Percentiles rank a stretch among this genome's conserved stretches.
These are phyloP conservation scores for Hypoxylon sp. DNA, from an alignment of 2,329 filamentous ascomycete genomes.

Conservation along the genomic window DNA sequence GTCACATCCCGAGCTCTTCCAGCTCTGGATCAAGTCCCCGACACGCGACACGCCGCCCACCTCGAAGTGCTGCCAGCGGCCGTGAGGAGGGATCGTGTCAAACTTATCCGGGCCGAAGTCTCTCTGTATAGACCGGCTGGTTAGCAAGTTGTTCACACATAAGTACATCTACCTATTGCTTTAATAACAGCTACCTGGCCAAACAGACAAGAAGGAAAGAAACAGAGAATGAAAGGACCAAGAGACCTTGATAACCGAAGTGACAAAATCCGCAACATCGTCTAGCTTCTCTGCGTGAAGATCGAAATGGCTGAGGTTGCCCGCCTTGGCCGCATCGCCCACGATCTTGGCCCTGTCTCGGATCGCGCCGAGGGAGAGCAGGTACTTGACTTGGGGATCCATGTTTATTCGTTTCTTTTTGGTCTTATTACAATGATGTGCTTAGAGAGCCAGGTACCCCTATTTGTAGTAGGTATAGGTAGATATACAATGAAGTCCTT, in stretches of 20 bases:
- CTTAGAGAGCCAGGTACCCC: no score
- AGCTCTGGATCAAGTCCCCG: slow-evolving; percentile 4
- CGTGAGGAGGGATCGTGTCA: slow-evolving; percentile 80
- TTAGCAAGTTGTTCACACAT: no score
- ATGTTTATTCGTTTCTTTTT: no score
- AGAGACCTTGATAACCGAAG: slow-evolving; percentile 15
- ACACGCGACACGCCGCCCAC: slow-evolving; percentile 68
- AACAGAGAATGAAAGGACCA: no score
- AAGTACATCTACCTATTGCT: no score
- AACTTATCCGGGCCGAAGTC: slow-evolving; percentile 64
- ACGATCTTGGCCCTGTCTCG: slow-evolving; percentile 8
- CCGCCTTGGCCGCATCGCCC: slow-evolving; percentile 4
- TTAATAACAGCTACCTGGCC: no score
- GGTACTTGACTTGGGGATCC: slow-evolving; percentile 12
- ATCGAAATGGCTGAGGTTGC: slow-evolving; percentile 13
- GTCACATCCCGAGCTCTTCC: slow-evolving; percentile 74
- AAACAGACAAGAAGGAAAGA: no score
- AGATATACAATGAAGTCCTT: no score
- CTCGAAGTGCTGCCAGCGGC: slow-evolving; percentile 84
- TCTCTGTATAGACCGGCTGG: no score
- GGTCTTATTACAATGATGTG: no score
- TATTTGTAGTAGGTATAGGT: no score
- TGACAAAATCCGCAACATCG: slow-evolving; percentile 18
- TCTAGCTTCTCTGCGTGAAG: slow-evolving; percentile 4
- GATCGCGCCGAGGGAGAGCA: slow-evolving; percentile 2